Conservation (phyloP, 805 yeast genomes). For the Danielia reshetovae region DNA sequence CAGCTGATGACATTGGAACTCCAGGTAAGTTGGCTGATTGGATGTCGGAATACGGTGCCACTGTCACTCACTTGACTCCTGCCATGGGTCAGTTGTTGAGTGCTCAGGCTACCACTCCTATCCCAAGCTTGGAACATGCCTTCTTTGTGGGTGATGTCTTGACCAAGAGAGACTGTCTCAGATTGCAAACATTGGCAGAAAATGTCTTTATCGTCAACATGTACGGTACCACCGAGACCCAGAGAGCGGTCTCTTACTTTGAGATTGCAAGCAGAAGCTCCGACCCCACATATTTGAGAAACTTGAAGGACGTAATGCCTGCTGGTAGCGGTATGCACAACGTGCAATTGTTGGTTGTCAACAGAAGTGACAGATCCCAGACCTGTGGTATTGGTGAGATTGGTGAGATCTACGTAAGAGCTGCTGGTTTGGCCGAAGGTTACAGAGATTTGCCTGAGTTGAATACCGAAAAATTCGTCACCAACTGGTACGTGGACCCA, state of each 20-base stretch:
- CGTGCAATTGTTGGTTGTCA: constrained; percentile 91
- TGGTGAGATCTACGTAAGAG: constrained; percentile 97
- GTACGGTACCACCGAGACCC: constrained; percentile 99
- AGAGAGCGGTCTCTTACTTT: constrained; percentile 93
- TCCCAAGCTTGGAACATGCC: constrained; percentile 88
- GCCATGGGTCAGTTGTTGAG: constrained; percentile 98
- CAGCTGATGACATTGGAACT: constrained; percentile 96
- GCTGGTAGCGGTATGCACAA: constrained; percentile 98
- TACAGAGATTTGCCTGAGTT: constrained; percentile 88
- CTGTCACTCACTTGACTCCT: constrained; percentile 97
- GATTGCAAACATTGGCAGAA: constrained; percentile 87
- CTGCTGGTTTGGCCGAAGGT: constrained; percentile 97
- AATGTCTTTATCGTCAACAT: constrained; percentile 90
- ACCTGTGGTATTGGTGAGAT: constrained; percentile 98
- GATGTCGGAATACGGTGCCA: constrained; percentile 89
- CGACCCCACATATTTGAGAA: constrained; percentile 71
- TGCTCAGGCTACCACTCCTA: constrained; percentile 88
- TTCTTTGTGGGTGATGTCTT: constrained; percentile 97
- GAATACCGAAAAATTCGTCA: constrained; percentile 81
- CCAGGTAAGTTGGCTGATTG: constrained; percentile 97
- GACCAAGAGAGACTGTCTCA: constrained; percentile 93
- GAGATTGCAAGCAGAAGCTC: constrained; percentile 72
- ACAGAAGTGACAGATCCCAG: constrained; percentile 81
- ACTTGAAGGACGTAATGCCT: constrained; percentile 93
- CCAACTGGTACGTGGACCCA: constrained; percentile 83